A percentile compares a stretch with the other conserved stretches of the same genome.
Conservation (phyloP, 73 alveolate genomes). For the Stentor coeruleus region DNA sequence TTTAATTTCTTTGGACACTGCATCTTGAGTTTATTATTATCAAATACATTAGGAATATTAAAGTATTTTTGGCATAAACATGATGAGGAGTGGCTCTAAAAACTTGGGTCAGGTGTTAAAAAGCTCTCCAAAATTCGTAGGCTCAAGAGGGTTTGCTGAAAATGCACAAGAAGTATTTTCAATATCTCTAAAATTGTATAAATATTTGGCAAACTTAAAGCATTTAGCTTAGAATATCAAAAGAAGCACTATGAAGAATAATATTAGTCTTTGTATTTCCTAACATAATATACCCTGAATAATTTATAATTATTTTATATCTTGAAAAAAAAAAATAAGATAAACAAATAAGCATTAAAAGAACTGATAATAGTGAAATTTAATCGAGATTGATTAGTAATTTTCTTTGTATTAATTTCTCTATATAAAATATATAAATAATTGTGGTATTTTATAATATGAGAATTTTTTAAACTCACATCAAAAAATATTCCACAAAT, state of each 20-base stretch:
- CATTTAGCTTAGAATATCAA: neutral
- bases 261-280: neutral
- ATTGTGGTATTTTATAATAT: no score
- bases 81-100: neutral
- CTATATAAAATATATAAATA: no score
- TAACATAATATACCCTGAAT: conserved; percentile 3
- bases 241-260: conserved; percentile 15
- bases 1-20: neutral
- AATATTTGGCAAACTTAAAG: neutral
- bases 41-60: neutral
- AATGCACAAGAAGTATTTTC: neutral
- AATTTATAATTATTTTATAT: neutral
- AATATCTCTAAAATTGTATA: neutral
- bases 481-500: neutral
- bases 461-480: neutral
- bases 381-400: no score
- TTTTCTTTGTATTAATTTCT: no score
- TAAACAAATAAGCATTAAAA: neutral
- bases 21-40: conserved; percentile 1
- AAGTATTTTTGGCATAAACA: neutral
- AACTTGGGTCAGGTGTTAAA: neutral
- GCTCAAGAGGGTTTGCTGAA: neutral
- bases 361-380: neutral
- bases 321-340: neutral
- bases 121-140: neutral